phyloP scores from a whole-genome alignment of 805 yeast species.

The Debaryomyces tyrocola region DNA sequence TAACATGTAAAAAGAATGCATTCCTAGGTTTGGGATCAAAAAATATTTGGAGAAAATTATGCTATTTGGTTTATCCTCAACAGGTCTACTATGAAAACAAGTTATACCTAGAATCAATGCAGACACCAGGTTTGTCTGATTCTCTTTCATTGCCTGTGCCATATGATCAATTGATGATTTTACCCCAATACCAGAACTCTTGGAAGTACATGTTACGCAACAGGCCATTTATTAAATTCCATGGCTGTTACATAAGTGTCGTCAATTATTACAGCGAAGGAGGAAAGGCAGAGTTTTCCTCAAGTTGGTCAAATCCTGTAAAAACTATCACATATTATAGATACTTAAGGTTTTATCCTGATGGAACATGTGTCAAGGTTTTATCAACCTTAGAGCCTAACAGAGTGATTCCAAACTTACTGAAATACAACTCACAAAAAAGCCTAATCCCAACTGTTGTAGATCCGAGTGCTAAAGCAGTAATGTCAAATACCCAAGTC shows the following conservation, averaged over 20 bases:
- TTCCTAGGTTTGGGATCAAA: conserved; percentile 55
- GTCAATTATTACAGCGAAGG: conserved; percentile 87
- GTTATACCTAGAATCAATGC: conserved; percentile 37
- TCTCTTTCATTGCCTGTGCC: conserved; percentile 30
- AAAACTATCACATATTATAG: conserved; percentile 86
- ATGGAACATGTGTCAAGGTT: conserved; percentile 72
- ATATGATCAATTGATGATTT: conserved; percentile 23
- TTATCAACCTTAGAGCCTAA: conserved; percentile 73
- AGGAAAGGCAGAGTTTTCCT: conserved; percentile 62
- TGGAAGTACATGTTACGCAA: conserved; percentile 54
- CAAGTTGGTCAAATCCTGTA: conserved; percentile 71
- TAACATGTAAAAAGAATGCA: conserved; percentile 59
- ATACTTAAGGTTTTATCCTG: conserved; percentile 75
- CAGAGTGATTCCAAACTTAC: conserved; percentile 59
- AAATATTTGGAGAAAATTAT: conserved; percentile 50
- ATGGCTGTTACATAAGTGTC: conserved; percentile 83
- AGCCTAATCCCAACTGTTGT: conserved; percentile 8
- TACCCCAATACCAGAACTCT: conserved; percentile 31
- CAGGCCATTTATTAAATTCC: conserved; percentile 76
- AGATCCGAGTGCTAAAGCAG: background rate
- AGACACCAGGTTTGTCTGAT: conserved; percentile 36
- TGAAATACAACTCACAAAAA: conserved; percentile 21
- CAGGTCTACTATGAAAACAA: conserved; percentile 53
- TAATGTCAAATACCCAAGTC: conserved; percentile 17
- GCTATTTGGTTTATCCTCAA: conserved; percentile 50